Evolutionary conservation across 1,139 yeast species (phyloP), one percentile per base, ranked within the genome.

Genomic region (Candida dubliniensis): DNA sequence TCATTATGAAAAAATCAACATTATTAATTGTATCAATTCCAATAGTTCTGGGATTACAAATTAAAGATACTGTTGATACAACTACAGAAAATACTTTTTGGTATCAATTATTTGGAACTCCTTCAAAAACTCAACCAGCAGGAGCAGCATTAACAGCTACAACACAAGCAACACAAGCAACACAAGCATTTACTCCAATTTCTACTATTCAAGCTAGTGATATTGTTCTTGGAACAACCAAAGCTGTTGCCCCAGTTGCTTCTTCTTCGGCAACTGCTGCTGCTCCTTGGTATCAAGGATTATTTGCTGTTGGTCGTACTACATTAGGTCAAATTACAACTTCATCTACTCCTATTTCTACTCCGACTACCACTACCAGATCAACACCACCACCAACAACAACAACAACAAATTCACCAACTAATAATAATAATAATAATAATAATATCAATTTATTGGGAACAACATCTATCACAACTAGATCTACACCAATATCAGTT

Each of bases 271-370:
- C 23, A 4, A 4, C 23, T 18, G 3, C 32, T 27, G 10, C 31
- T 2, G 11, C 11, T 14, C 38, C 41, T 12, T 42, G 44, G 44
- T 42, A 42, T 31, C 8, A 29, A 23, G 44, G 44, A 11, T 15
- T 33, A 15, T 42, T 42, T 23, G 44, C 38, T n/a, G 38, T 31
- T 13, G 44, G 44, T 13, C 36, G 44, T 33, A 34, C 44, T 11
- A 42, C 44, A 24, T 37, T 42, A 25, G 36, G 40, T 33, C 24
- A 40, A 40, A n/a, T 25, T n/a, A 40, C 38, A 14, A 34, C n/a
- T 12, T 5, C 23, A 18, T 18, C 39, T 15, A 36, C 27, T n/a
- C n/a, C n/a, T n/a, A n/a, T n/a, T n/a, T n/a, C n/a, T n/a, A n/a
- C n/a, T n/a, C n/a, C n/a, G n/a, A 8, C 29, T 5, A 12, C 35